Evolutionary conservation across 495 filamentous ascomycete species (phyloP).

Genomic region (Annulohypoxylon moriforme): DNA sequence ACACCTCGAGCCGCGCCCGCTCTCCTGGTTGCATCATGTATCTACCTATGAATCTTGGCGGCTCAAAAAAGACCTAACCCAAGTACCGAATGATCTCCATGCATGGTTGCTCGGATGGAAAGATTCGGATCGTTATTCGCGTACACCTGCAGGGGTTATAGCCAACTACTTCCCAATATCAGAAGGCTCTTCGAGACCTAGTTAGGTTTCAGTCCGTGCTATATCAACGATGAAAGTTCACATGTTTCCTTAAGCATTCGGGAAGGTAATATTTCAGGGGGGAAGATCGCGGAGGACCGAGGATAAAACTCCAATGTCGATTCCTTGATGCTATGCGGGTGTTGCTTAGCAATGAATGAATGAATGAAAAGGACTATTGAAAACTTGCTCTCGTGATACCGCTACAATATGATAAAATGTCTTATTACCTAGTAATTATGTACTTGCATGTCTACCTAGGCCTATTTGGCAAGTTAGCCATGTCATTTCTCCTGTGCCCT

Average conservation of each 20-base stretch:
- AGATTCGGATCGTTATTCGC: conserved; percentile 37
- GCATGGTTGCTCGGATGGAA: conserved; percentile 38
- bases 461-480: not conserved
- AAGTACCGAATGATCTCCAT: conserved; percentile 45
- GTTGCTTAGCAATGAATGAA: not conserved
- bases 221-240: conserved; percentile 22
- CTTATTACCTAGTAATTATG: too few species aligned
- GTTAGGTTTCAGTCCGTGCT: conserved; percentile 5
- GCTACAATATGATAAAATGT: not conserved
- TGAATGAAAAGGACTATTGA: not conserved
- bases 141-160: conserved; percentile 31
- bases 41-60: conserved; percentile 29
- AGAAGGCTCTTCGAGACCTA: conserved; percentile 3
- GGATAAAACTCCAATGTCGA: conserved; percentile 3
- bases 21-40: conserved; percentile 23
- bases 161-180: conserved; percentile 7
- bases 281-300: conserved; percentile 33
- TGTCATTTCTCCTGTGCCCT: not conserved
- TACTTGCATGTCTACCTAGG: not conserved
- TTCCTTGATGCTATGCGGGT: not conserved
- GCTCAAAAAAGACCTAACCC: conserved; percentile 43
- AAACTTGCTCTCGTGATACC: not conserved
- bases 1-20: conserved; percentile 31
- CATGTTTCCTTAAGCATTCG: conserved; percentile 3
- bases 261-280: conserved; percentile 26